Evolutionary conservation across 139 green algal species (phyloP), one percentile per base, ranked within the genome.

Genomic region (Volvox africanus): DNA sequence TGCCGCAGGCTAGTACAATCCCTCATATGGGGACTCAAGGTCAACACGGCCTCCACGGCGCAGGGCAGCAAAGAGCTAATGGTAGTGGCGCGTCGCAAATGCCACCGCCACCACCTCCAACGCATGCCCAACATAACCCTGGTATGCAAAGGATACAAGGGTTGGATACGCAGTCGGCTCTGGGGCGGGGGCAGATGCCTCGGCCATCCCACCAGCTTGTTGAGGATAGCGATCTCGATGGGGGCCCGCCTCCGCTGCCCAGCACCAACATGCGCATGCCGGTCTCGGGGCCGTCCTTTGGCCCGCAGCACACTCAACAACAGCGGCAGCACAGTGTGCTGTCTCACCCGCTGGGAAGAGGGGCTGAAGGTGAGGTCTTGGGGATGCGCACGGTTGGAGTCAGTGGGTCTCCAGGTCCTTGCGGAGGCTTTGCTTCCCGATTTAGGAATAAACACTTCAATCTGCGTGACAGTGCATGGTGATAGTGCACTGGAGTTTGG

Each of bases 251-350:
- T 16, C 22, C 62, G 1, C 44, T 44, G 37, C 28, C 37, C 17
- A 11, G 11, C 30, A n/a, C 81, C n/a, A 32, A 11, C 0, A 89
- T 89, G 85, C 85, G 85, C 13, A 89, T 89, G 44, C 76, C 35
- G 35, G 80, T 68, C 11, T 69, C 69, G 1, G 20, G 69, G 62
- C 22, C 71, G 28, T 30, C 71, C 13, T 35, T 82, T 33, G 76
- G 76, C 1, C 33, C 26, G 32, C 61, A 88, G 32, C 82, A 88
- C n/a, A 35, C 30, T 35, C 82, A 55, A 55, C 44, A 55, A 9
- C 82, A 88, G 32, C 82, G 65, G 61, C 82, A 79, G 33, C 82
- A 87, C 14, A 28, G 12, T 11, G 55, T 65, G 20, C 16, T 84
- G 78, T 33, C 36, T 24, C 78, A 35, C 16, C 21, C 37, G 16